Evolutionary conservation across 495 filamentous ascomycete genomes (phyloP).

Genomic region (Podospora pseudopauciseta): DNA sequence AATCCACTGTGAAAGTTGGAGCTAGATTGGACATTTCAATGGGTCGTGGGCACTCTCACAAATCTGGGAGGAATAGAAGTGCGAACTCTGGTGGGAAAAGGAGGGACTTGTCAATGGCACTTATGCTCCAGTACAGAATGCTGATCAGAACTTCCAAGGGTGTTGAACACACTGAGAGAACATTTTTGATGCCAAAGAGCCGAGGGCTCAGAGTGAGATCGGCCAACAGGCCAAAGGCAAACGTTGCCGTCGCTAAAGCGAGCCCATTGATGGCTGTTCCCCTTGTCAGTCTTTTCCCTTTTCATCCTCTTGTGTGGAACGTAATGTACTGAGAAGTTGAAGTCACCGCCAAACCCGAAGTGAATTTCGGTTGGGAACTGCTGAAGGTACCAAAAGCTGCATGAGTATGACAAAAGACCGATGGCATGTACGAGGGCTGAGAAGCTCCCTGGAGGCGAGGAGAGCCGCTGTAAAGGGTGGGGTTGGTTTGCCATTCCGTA

Average conservation of each 20-base stretch:
- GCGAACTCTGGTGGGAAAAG: slow-evolving; percentile 46
- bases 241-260: slow-evolving; percentile 63
- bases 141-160: slow-evolving; percentile 80
- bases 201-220: slow-evolving; percentile 63
- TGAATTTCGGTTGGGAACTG: slow-evolving; percentile 49
- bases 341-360: slow-evolving; percentile 75
- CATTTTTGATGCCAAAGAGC: slow-evolving; percentile 73
- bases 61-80: slow-evolving; percentile 53
- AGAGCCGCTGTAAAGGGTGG: slow-evolving; percentile 70
- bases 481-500: slow-evolving; percentile 51
- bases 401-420: slow-evolving; percentile 65
- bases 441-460: slow-evolving; percentile 64
- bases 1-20: slow-evolving; percentile 46
- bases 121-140: slow-evolving; percentile 80
- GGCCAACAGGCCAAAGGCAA: slow-evolving; percentile 65
- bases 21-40: background rate
- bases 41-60: slow-evolving; percentile 31
- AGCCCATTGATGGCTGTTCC: slow-evolving; percentile 66
- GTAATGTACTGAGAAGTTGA: slow-evolving; percentile 60
- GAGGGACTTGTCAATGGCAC: slow-evolving; percentile 58
- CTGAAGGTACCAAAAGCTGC: slow-evolving; percentile 59
- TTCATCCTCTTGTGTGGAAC: too few species aligned
- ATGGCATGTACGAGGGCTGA: slow-evolving; percentile 68
- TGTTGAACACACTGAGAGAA: slow-evolving; percentile 64
- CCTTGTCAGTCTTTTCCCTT: too few species aligned